Evolutionary conservation across 2,329 filamentous ascomycete species (phyloP).

Genomic region (Hypoxylon sp.): DNA sequence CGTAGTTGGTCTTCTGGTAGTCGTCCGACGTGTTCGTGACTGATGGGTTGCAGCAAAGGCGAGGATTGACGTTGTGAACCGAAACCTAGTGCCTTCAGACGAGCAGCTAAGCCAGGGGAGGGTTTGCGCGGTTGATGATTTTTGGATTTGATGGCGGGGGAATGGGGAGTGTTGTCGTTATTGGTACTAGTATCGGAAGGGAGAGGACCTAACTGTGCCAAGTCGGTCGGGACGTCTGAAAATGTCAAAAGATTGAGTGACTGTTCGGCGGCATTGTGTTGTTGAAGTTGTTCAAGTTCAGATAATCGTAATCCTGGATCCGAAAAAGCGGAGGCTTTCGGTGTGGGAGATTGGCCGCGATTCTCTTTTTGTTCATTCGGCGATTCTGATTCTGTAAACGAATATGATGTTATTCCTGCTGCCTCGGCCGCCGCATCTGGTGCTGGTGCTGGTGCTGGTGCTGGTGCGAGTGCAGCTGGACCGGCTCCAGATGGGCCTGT

Average conservation of each 20-base stretch:
- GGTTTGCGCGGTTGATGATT: constrained; percentile 60
- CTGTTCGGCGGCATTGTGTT: constrained; percentile 43
- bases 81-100: constrained; percentile 71
- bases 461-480: constrained; percentile 36
- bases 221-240: constrained; percentile 53
- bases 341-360: constrained; percentile 29
- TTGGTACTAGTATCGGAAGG: constrained; percentile 31
- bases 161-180: constrained; percentile 30
- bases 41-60: constrained; percentile 44
- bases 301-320: too few relatives aligned
- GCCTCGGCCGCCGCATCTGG: constrained; percentile 4
- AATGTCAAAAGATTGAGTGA: constrained; percentile 49
- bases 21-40: constrained; percentile 66
- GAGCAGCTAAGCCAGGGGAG: constrained; percentile 70
- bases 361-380: constrained; percentile 21
- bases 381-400: not conserved
- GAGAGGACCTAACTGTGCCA: constrained; percentile 50
- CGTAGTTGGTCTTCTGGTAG: constrained; percentile 75
- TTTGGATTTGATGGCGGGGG: constrained; percentile 41
- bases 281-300: constrained; percentile 36
- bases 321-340: constrained; percentile 38
- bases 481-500: constrained; percentile 41
- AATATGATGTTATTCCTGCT: constrained; percentile 17
- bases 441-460: constrained; percentile 23
- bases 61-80: constrained; percentile 55